Percentiles rank a stretch among this genome's conserved stretches.
phyloP scores from a whole-genome alignment of 306 rosid genomes.

The Ormosia semicastrata region DNA sequence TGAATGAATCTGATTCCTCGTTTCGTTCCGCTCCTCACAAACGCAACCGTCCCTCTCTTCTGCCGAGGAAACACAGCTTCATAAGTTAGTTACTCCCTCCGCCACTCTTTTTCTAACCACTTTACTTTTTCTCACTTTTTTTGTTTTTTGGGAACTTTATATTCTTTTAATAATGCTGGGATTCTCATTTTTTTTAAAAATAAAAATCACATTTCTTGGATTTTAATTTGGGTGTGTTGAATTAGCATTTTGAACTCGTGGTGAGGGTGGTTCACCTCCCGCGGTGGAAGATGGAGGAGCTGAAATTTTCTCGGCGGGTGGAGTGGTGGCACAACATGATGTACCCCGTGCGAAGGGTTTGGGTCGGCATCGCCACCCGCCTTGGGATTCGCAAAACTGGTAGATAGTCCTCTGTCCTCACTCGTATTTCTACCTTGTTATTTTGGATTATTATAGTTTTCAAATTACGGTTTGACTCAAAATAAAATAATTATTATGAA shows the following conservation, averaged over 20 bases:
- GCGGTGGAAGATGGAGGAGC: slow-evolving; percentile 14
- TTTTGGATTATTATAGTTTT: neutral
- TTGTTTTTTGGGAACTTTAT: neutral
- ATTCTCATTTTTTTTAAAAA: neutral
- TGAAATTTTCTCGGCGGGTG: slow-evolving; percentile 31
- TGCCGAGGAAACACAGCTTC: neutral
- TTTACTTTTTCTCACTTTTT: neutral
- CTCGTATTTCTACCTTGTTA: neutral
- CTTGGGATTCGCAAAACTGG: slow-evolving; percentile 56
- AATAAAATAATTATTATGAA: too few species aligned
- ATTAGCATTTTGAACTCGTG: slow-evolving; percentile 6
- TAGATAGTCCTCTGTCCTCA: neutral
- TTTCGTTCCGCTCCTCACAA: neutral
- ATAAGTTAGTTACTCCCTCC: neutral
- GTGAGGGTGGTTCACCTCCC: slow-evolving; percentile 20
- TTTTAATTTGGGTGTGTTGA: neutral
- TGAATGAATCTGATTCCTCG: neutral
- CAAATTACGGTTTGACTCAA: too few species aligned
- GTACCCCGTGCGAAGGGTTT: slow-evolving; percentile 39
- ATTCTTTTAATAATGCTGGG: neutral
- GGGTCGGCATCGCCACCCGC: slow-evolving; percentile 45
- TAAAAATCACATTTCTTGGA: too few species aligned
- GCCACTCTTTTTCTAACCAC: neutral
- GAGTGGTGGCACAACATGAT: slow-evolving; percentile 54
- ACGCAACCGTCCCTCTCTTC: neutral